Evolutionary conservation across 176 grass and related monocot species (phyloP).

Genomic region (Cenchrus fungigraminus): DNA sequence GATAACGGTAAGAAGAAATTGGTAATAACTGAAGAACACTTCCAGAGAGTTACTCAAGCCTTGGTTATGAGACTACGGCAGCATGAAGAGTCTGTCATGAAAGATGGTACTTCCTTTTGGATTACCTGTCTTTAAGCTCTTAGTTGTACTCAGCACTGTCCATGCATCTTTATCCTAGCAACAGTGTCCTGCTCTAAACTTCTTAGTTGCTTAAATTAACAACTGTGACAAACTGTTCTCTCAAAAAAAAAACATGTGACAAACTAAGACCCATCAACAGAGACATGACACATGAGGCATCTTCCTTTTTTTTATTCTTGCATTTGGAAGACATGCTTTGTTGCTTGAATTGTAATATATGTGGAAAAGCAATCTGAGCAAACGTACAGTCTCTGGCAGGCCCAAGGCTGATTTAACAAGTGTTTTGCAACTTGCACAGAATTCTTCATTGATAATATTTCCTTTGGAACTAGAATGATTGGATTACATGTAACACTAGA

Average conservation of each 20-base stretch:
- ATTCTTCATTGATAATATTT: not conserved
- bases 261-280: not conserved
- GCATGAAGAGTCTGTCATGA: constrained; percentile 75
- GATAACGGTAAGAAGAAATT: constrained; percentile 78
- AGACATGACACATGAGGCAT: not conserved
- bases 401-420: not conserved
- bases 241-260: no score
- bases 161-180: constrained; percentile 1
- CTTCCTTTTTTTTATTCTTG: not conserved
- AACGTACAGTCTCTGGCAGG: no score
- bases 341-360: no score
- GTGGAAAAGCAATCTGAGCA: not conserved
- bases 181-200: not conserved
- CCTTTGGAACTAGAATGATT: not conserved
- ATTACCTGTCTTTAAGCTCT: not conserved
- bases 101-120: constrained; percentile 69
- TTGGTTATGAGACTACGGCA: constrained; percentile 81
- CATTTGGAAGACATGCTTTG: no score
- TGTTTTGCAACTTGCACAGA: constrained; percentile 2
- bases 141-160: not conserved
- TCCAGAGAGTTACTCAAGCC: constrained; percentile 93
- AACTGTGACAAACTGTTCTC: not conserved
- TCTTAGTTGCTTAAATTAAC: not conserved
- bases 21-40: constrained; percentile 96
- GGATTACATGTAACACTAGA: not conserved